Evolutionary conservation across 129 eudicot species (phyloP).

Genomic region (Tagetes erecta): DNA sequence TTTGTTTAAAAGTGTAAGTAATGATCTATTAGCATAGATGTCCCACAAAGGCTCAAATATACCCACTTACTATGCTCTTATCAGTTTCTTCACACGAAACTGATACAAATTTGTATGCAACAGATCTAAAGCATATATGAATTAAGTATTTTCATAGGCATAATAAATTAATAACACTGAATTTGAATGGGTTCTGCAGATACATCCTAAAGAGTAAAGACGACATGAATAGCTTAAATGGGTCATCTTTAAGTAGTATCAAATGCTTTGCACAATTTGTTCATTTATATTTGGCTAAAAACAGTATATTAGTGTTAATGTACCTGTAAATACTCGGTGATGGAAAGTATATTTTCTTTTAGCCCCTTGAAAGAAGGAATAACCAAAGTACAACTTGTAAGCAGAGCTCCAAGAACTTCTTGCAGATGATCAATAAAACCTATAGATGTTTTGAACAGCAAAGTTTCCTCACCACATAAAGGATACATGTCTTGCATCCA

Average conservation of each 20-base stretch:
- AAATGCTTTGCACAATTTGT: background rate
- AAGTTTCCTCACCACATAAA: slow-evolving; percentile 53
- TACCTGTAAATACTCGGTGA: slow-evolving; percentile 75
- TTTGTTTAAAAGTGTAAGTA: background rate
- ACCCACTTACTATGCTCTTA: background rate
- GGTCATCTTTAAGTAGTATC: background rate
- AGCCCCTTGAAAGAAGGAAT: slow-evolving; percentile 74
- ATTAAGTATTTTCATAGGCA: background rate
- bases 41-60: background rate
- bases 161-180: background rate
- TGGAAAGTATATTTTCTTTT: slow-evolving; percentile 54
- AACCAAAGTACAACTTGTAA: slow-evolving; percentile 72
- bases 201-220: background rate
- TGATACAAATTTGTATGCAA: slow-evolving; percentile 7
- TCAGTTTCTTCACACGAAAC: background rate
- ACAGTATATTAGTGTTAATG: slow-evolving; percentile 4
- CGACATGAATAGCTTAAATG: slow-evolving; percentile 11
- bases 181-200: slow-evolving; percentile 4
- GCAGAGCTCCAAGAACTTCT: slow-evolving; percentile 78
- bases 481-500: slow-evolving; percentile 97
- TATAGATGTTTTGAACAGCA: slow-evolving; percentile 81
- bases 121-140: background rate
- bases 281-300: background rate
- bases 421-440: slow-evolving; percentile 95
- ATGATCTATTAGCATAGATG: background rate